Evolutionary conservation across 2,329 filamentous ascomycete genomes (phyloP), one percentile per base, ranked within the genome.

Genomic region (Drechslerella stenobrocha): DNA sequence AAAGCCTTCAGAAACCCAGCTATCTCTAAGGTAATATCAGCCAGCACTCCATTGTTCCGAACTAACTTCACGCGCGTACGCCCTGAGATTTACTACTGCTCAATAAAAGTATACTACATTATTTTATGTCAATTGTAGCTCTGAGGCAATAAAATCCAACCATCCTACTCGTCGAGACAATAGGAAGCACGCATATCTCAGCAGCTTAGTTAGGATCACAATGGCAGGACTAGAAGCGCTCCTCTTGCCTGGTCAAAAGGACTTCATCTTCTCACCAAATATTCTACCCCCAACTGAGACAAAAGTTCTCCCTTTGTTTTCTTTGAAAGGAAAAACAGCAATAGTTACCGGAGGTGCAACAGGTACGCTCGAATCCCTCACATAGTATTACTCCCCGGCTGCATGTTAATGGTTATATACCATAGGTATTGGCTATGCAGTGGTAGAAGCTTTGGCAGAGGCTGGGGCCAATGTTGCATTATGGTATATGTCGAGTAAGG

Each of bases 381-480:
- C 11, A 9, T 9, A 4, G 3, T 5, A 13, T 13, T 37, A 37
- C 11, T 37, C 34, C 15, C 13, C 13, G 11, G 34, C 13, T 37
- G 3, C 4, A 37, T 32, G 6, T 6, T 13, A 32, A 32, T 13
- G 13, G 34, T 13, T 13, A 37, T 9, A 34, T 32, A 51, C 28
- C 18, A 5, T 22, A 64, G 86, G 87, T 32, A 87, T 89, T 70
- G 87, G 87, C 34, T 78, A 87, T 24, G 80, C 80, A 1, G 80
- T 88, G 24, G 85, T 85, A 11, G 78, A 86, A 28, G 84, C 79
- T 0, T 79, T 85, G 26, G 86, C 86, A n/a, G 87, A 89, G 74
- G 84, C 85, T 13, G 87, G 87, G 47, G 85, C 85, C 61, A 87
- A 88, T 71, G 84, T 89, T 15, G 86, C 84, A 24, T 82, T 88